Evolutionary conservation across 768 basidiomycete species (phyloP).

Genomic region (Coprinopsis marcescibilis): DNA sequence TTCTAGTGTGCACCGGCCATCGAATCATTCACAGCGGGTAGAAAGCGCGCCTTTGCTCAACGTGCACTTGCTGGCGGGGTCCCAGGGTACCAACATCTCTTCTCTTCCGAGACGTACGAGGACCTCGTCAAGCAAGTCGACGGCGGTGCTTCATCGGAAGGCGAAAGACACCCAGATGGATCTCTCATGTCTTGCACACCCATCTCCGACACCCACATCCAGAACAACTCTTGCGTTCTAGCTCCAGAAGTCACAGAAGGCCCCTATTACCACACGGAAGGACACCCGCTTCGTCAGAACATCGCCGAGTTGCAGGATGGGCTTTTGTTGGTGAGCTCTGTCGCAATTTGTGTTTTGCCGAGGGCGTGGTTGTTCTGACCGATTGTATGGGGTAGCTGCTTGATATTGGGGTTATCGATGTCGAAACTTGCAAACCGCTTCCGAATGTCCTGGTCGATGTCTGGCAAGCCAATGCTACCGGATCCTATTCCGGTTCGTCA

Average conservation of each 20-base stretch:
- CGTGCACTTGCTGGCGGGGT: slow-evolving; percentile 35
- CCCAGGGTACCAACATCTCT: slow-evolving; percentile 38
- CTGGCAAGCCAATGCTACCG: slow-evolving; percentile 55
- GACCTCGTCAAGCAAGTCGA: slow-evolving; percentile 23
- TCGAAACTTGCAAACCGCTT: slow-evolving; percentile 49
- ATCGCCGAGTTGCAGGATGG: slow-evolving; percentile 51
- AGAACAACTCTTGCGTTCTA: slow-evolving; percentile 51
- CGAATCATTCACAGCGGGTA: slow-evolving; percentile 43
- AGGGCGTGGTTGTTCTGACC: too few species aligned
- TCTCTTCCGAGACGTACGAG: slow-evolving; percentile 31
- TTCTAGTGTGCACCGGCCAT: slow-evolving; percentile 52
- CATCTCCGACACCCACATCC: slow-evolving; percentile 40
- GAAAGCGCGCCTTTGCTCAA: slow-evolving; percentile 43
- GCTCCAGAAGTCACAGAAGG: slow-evolving; percentile 50
- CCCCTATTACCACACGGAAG: slow-evolving; percentile 46
- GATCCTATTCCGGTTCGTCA: slow-evolving; percentile 40
- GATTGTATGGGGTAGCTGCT: slow-evolving; percentile 36
- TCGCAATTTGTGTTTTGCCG: neutral
- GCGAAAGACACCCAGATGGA: slow-evolving; percentile 26
- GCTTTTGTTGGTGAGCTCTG: slow-evolving; percentile 34
- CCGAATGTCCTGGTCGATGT: slow-evolving; percentile 55
- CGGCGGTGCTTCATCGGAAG: slow-evolving; percentile 13
- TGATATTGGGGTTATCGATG: slow-evolving; percentile 54
- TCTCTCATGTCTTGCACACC: slow-evolving; percentile 40
- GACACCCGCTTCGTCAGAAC: slow-evolving; percentile 47